Conservation (phyloP, 179 eudicot species). For the Drosera spatulata region DNA sequence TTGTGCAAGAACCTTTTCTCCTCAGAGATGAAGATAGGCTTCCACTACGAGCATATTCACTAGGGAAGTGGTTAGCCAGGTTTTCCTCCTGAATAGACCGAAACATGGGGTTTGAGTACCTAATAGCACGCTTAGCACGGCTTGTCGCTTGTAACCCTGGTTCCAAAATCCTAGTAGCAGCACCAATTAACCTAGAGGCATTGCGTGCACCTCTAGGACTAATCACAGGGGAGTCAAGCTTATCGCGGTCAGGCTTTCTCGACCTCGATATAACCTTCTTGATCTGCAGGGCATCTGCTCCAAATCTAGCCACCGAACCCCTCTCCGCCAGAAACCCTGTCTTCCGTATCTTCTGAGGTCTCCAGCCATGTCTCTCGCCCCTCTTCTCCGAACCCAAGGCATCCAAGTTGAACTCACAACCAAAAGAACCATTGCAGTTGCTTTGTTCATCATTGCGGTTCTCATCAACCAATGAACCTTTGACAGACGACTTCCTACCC, state of each 20-base stretch:
- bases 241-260: constrained; percentile 45
- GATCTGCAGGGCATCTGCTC: constrained; percentile 67
- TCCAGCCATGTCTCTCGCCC: constrained; percentile 21
- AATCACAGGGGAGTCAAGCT: constrained; percentile 60
- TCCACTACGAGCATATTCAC: constrained; percentile 9
- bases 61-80: constrained; percentile 8
- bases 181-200: constrained; percentile 65
- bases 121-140: constrained; percentile 54
- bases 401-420: background rate
- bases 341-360: constrained; percentile 88
- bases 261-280: constrained; percentile 67
- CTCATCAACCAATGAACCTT: constrained; percentile 10
- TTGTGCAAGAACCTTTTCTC: constrained; percentile 40
- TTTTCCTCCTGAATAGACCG: constrained; percentile 11
- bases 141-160: constrained; percentile 64
- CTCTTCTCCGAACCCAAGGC: constrained; percentile 30
- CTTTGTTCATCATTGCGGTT: constrained; percentile 8
- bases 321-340: constrained; percentile 44
- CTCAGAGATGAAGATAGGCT: constrained; percentile 5
- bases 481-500: constrained; percentile 13
- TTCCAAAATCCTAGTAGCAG: constrained; percentile 80
- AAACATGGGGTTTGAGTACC: constrained; percentile 30
- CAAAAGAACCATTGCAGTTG: constrained; percentile 10
- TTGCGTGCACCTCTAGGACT: constrained; percentile 55
- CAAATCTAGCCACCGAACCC: constrained; percentile 56